These are phyloP conservation scores for Leucocoprinus birnbaumii DNA, from an alignment of 768 basidiomycete species.

Conservation along the genomic window DNA sequence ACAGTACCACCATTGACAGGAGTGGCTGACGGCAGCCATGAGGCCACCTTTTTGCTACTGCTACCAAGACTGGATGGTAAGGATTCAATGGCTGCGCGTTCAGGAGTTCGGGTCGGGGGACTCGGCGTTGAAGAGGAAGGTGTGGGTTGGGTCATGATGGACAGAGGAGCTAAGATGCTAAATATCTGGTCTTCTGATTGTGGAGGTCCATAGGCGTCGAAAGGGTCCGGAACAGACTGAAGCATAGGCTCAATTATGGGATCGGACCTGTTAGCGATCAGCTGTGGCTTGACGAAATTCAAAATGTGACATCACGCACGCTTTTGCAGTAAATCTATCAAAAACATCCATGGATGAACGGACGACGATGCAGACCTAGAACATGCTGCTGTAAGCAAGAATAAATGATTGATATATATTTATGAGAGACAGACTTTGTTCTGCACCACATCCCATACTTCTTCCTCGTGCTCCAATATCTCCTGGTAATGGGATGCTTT, in stretches of 20 bases:
- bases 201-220: constrained; percentile 87
- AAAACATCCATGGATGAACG: constrained; percentile 92
- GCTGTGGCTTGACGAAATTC: constrained; percentile 1
- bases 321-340: constrained; percentile 81
- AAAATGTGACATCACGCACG: constrained; percentile 49
- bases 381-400: constrained; percentile 13
- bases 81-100: constrained; percentile 30
- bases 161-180: constrained; percentile 85
- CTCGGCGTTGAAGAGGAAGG: constrained; percentile 44
- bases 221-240: constrained; percentile 87
- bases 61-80: constrained; percentile 25
- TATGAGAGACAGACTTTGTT: constrained; percentile 53
- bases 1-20: constrained; percentile 37
- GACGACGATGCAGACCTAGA: constrained; percentile 76
- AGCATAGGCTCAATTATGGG: constrained; percentile 90
- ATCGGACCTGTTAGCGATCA: constrained; percentile 57
- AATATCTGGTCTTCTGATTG: constrained; percentile 91
- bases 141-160: constrained; percentile 59
- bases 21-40: constrained; percentile 27
- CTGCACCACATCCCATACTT: constrained; percentile 93
- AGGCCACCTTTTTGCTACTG: constrained; percentile 29
- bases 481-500: constrained; percentile 85
- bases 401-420: not conserved
- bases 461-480: constrained; percentile 89
- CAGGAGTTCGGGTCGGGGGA: constrained; percentile 51